Base-by-base conservation (phyloP, 768 basidiomycete species). In the Mycena alexandri region DNA sequence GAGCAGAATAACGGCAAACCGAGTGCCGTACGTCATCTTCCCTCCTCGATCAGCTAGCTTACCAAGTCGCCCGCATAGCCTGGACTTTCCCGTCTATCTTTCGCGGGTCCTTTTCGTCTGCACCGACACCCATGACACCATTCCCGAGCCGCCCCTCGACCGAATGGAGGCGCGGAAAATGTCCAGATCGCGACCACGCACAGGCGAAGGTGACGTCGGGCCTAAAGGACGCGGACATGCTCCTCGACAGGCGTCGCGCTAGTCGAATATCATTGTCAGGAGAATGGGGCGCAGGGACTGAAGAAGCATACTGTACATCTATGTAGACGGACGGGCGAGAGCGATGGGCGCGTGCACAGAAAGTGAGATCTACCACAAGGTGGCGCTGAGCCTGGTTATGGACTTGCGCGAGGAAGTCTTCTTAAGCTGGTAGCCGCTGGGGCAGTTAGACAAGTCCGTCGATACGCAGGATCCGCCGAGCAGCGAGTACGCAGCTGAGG, bases 231-330 rank as follows among this genome's bases (percentile, higher is more conserved):
- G 94, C 93, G 2, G 93, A 98, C 76, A 93, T 99, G 5, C 79
- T 86, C 59, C 81, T 99, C 17, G 90, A 94, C 21, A 84, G 87
- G 8, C 83, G 87, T 12, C 71, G 81, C 88, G 13, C 85, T 99
- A 58, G 98, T 99, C 81, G 93, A 96, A 76, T 98, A 96, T 78
- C 99, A 99, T 79, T 96, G 95, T 76, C 87, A 97, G 24, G 98
- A 99, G 82, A 97, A 95, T 72, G 98, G 98, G 50, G 98, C 99
- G 34, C 85, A 98, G 55, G 95, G 96, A 75, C 75, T 99, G 77
- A 99, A 99, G 89, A 99, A 99, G 81, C 93, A 96, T 74, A 97
- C 99, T 61, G 97, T n/a, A n/a, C n/a, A n/a, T n/a, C n/a, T n/a
- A 99, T 75, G 95, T 95, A 66, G n/a, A n/a, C n/a, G n/a, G n/a